These are phyloP conservation scores for Phlebopus sp. DNA, from an alignment of 1,284 basidiomycete genomes.

Conservation along the genomic window DNA sequence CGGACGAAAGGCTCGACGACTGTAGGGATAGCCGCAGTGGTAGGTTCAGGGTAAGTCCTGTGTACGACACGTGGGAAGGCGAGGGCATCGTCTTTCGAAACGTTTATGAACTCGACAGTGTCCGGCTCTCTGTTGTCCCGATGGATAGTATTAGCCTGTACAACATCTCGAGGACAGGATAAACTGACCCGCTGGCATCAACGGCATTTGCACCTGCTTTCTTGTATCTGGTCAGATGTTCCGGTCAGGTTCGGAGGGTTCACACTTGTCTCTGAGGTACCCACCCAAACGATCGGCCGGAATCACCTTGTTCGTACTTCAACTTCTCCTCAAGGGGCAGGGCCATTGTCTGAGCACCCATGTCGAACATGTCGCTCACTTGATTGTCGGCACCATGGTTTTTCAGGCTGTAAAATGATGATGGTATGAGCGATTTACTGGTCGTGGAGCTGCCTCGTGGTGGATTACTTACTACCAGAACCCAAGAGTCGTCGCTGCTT, in stretches of 20 bases:
- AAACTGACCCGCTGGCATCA: constrained; percentile 52
- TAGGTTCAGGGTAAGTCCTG: constrained; percentile 53
- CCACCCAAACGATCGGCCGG: constrained; percentile 61
- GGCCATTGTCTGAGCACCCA: constrained; percentile 55
- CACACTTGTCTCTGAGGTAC: neutral
- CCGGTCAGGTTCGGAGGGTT: neutral
- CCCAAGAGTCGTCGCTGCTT: constrained; percentile 49
- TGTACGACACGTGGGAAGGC: constrained; percentile 51
- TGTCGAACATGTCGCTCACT: constrained; percentile 56
- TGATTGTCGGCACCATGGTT: constrained; percentile 59
- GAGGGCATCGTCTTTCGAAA: constrained; percentile 64
- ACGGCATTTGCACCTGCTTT: constrained; percentile 59
- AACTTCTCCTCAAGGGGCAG: constrained; percentile 62
- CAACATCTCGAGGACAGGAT: too few species aligned
- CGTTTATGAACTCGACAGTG: constrained; percentile 63
- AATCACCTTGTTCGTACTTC: constrained; percentile 64
- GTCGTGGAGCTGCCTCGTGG: neutral
- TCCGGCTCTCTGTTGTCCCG: constrained; percentile 35
- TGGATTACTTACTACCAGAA: constrained; percentile 51
- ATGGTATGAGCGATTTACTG: neutral
- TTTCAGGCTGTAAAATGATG: constrained; percentile 43
- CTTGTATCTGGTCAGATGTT: constrained; percentile 52
- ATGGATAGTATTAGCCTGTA: neutral
- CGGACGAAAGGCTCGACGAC: constrained; percentile 54
- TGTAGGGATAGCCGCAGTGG: constrained; percentile 48